phyloP scores from a whole-genome alignment of 2,329 filamentous ascomycete species.

The Pseudopithomyces maydicus region DNA sequence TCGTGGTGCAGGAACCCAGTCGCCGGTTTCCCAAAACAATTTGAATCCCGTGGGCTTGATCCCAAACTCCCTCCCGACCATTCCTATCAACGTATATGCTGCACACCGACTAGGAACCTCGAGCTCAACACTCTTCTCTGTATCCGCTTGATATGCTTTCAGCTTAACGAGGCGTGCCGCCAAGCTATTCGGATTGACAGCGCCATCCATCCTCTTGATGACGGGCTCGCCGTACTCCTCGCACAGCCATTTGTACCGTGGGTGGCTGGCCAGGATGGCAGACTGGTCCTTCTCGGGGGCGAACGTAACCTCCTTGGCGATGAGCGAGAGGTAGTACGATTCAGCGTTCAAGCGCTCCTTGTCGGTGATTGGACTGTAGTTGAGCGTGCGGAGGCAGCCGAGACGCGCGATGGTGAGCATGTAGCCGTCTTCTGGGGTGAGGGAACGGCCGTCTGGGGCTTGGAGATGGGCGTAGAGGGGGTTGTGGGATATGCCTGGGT shows the following conservation, averaged over 20 bases:
- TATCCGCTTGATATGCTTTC: conserved; percentile 53
- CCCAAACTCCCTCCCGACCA: conserved; percentile 73
- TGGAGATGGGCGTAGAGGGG: conserved; percentile 72
- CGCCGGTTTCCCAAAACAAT: conserved; percentile 86
- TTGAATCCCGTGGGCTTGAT: conserved; percentile 67
- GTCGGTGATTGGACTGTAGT: conserved; percentile 70
- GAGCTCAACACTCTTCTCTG: conserved; percentile 21
- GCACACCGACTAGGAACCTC: conserved; percentile 77
- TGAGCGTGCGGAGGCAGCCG: conserved; percentile 68
- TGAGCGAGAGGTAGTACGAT: conserved; percentile 87
- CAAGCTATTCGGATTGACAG: conserved; percentile 76
- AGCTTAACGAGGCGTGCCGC: conserved; percentile 74
- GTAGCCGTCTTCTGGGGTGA: conserved; percentile 77
- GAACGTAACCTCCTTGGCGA: conserved; percentile 73
- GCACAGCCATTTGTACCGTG: conserved; percentile 75
- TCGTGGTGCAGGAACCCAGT: conserved; percentile 77
- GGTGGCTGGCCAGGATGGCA: conserved; percentile 67
- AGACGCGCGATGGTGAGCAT: conserved; percentile 86
- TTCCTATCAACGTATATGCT: conserved; percentile 79
- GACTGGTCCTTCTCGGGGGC: conserved; percentile 59
- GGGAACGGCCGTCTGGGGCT: conserved; percentile 45
- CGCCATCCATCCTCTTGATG: conserved; percentile 55
- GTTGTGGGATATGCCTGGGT: conserved; percentile 70
- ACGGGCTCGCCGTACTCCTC: conserved; percentile 74
- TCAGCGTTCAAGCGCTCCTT: conserved; percentile 87